phyloP scores from a whole-genome alignment of 148 eudicot genomes.

The Linanthus parryae region DNA sequence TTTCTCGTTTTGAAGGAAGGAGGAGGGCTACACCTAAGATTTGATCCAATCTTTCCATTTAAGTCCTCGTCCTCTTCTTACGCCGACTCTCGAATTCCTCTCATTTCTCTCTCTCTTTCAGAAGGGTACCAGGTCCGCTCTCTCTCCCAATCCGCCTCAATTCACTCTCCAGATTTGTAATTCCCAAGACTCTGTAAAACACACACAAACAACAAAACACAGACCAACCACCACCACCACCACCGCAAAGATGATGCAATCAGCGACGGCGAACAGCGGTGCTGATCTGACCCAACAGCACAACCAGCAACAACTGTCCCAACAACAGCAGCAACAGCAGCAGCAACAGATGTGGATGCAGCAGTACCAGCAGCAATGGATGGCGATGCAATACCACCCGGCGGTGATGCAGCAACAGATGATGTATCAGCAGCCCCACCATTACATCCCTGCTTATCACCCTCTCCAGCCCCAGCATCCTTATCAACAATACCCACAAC shows the following conservation, averaged over 20 bases:
- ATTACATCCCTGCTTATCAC: slow-evolving; percentile 33
- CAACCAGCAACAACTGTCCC: slow-evolving; percentile 22
- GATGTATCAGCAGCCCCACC: slow-evolving; percentile 26
- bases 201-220: neutral
- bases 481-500: neutral
- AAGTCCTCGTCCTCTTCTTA: too few relatives aligned
- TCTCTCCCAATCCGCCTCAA: slow-evolving; percentile 1
- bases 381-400: slow-evolving; percentile 22
- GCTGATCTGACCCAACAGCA: slow-evolving; percentile 26
- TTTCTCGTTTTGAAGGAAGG: too few relatives aligned
- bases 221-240: too few relatives aligned
- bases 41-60: too few relatives aligned
- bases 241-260: slow-evolving; percentile 17
- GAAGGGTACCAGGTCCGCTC: neutral
- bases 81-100: slow-evolving; percentile 4
- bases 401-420: slow-evolving; percentile 25
- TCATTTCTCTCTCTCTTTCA: neutral
- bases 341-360: slow-evolving; percentile 28
- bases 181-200: neutral
- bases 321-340: slow-evolving; percentile 25
- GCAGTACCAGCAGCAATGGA: slow-evolving; percentile 29
- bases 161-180: slow-evolving; percentile 2
- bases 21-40: too few relatives aligned
- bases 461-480: slow-evolving; percentile 15
- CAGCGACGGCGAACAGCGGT: slow-evolving; percentile 10